phyloP scores from a whole-genome alignment of 768 basidiomycete species.

The Rickenella mellea region DNA sequence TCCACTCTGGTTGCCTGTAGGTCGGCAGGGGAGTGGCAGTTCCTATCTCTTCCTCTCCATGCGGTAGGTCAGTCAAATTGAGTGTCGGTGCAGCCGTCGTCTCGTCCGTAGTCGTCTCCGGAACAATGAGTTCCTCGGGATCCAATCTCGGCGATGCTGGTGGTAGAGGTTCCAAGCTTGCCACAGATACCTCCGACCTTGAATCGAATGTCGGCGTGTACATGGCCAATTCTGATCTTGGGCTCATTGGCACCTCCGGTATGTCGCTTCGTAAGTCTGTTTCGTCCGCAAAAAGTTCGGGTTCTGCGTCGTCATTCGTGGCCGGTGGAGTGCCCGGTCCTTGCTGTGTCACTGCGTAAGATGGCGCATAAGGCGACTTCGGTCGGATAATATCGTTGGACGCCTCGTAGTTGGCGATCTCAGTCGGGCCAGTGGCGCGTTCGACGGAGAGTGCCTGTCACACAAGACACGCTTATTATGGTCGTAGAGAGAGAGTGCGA shows the following conservation, averaged over 20 bases:
- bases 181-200: slow-evolving; percentile 3
- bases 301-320: not conserved
- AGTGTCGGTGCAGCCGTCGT: not conserved
- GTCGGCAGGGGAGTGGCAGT: not conserved
- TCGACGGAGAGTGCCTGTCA: too few relatives aligned
- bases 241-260: slow-evolving; percentile 5
- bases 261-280: slow-evolving; percentile 1
- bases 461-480: too few relatives aligned
- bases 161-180: slow-evolving; percentile 5
- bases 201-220: slow-evolving; percentile 6
- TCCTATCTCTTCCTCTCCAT: not conserved
- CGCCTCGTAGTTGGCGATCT: too few relatives aligned
- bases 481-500: too few relatives aligned
- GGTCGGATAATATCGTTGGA: too few relatives aligned
- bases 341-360: slow-evolving; percentile 39
- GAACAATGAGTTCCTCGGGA: not conserved
- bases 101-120: not conserved
- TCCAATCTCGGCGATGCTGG: slow-evolving; percentile 3
- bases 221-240: slow-evolving; percentile 5
- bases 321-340: slow-evolving; percentile 19
- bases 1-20: not conserved
- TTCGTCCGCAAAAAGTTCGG: not conserved
- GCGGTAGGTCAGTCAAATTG: not conserved
- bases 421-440: too few relatives aligned
- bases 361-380: slow-evolving; percentile 43